Percentiles rank a stretch among this genome's conserved stretches.
Conservation (phyloP, 331 rosid genomes). For the Phaseolus coccineus region DNA sequence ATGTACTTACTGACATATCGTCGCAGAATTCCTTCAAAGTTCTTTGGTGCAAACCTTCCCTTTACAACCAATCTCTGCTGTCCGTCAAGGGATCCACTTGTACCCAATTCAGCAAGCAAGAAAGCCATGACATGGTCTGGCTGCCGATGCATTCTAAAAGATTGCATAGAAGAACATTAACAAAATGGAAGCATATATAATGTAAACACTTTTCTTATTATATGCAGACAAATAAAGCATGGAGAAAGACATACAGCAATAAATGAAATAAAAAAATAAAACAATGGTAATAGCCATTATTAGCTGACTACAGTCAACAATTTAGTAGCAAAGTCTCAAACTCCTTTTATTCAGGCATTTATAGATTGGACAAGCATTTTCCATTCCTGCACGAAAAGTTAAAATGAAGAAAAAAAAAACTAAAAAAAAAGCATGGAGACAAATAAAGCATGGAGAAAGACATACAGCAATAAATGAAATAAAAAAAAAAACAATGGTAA, state of each 20-base stretch:
- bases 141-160: constrained; percentile 92
- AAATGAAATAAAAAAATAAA: not conserved
- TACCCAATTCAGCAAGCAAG: constrained; percentile 95
- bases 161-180: constrained; percentile 33
- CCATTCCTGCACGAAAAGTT: not conserved
- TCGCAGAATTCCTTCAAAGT: constrained; percentile 93
- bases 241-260: not conserved
- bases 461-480: constrained; percentile 6
- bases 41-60: constrained; percentile 98
- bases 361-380: not conserved
- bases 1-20: constrained; percentile 90
- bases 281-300: not conserved
- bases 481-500: not conserved
- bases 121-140: constrained; percentile 98
- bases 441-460: not conserved
- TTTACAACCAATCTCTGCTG: constrained; percentile 96
- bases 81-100: constrained; percentile 99
- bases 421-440: not conserved
- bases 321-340: not conserved
- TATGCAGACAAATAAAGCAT: not conserved
- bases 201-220: not conserved
- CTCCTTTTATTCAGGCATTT: not conserved
- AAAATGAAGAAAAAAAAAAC: not conserved
- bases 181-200: not conserved
- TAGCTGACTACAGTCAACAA: not conserved